phyloP scores from a whole-genome alignment of 192 early-diverging fungal species.

The Obelidium mucronatum region DNA sequence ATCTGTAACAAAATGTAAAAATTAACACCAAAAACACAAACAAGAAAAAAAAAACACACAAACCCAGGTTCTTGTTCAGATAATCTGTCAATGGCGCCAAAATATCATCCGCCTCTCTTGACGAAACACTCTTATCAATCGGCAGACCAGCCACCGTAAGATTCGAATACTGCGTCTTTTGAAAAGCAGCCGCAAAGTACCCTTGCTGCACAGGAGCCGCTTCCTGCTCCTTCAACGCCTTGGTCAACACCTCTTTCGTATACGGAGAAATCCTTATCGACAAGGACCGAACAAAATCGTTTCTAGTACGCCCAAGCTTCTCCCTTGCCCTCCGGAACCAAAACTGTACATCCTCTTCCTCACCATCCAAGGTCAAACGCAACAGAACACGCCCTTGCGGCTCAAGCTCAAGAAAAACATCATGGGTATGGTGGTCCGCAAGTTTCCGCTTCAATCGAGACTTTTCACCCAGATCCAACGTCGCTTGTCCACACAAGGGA shows the following conservation, averaged over 20 bases:
- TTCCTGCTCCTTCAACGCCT: constrained; percentile 61
- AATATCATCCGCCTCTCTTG: constrained; percentile 50
- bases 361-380: constrained; percentile 63
- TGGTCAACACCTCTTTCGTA: constrained; percentile 49
- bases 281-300: constrained; percentile 59
- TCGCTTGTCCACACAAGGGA: constrained; percentile 56
- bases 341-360: constrained; percentile 65
- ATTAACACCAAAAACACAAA: not conserved
- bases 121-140: constrained; percentile 44
- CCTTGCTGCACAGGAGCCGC: constrained; percentile 54
- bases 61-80: constrained; percentile 59
- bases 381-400: constrained; percentile 62
- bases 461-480: constrained; percentile 47
- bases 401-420: constrained; percentile 63
- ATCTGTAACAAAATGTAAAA: constrained; percentile 15
- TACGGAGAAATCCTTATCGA: constrained; percentile 53
- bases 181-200: constrained; percentile 51
- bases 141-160: constrained; percentile 44
- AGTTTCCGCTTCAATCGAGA: constrained; percentile 52
- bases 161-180: constrained; percentile 57
- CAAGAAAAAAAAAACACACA: not conserved
- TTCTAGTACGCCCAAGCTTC: constrained; percentile 54
- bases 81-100: constrained; percentile 60
- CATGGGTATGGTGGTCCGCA: constrained; percentile 64
- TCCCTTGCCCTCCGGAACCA: constrained; percentile 60